Evolutionary conservation across 345 rosid species (phyloP), one percentile per base, ranked within the genome.

Genomic region (Corymbia maculata): DNA sequence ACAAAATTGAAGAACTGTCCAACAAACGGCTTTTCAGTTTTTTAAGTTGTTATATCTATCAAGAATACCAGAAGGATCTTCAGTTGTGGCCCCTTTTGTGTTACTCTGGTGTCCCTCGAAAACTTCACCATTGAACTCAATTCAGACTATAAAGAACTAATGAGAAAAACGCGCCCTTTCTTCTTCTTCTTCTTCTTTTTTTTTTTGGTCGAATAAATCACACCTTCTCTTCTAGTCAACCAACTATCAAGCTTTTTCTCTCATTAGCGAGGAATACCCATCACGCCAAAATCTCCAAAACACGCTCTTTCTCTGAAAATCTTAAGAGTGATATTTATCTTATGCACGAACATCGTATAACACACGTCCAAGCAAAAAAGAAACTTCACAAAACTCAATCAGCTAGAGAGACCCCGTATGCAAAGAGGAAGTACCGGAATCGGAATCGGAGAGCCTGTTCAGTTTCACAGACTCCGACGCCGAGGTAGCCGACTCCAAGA

Each of bases 381-480:
- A 42, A 75, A 75, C 49, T 75, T 10, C 14, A 42, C 82, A 10
- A 61, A 75, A 75, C 28, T 42, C 82, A 9, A 75, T 19, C 49
- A 75, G 49, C 49, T 42, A 75, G 82, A 42, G 82, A 42, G 82
- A 75, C 2, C 0, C 26, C 82, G 22, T 1, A 19, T 42, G 49
- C 26, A 21, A 75, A 12, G 32, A 47, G 32, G 51, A 32, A 47
- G 61, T 91, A 97, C 98, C 99, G 42, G 96, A 93, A 91, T 95
- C 97, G 45, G 95, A 91, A 80, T 93, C 94, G 8, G 96, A 89
- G 86, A 94, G 91, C 88, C 95, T 93, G 80, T 86, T 91, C 57
- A 97, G 92, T 92, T 90, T 94, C 90, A 96, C 98, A 14, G 93
- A 92, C 89, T 95, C 95, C 44, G 97, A 93, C 9, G 93, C 88